Conservation (phyloP, 371 early-diverging fungal species). For the Rhizopus arrhizus region DNA sequence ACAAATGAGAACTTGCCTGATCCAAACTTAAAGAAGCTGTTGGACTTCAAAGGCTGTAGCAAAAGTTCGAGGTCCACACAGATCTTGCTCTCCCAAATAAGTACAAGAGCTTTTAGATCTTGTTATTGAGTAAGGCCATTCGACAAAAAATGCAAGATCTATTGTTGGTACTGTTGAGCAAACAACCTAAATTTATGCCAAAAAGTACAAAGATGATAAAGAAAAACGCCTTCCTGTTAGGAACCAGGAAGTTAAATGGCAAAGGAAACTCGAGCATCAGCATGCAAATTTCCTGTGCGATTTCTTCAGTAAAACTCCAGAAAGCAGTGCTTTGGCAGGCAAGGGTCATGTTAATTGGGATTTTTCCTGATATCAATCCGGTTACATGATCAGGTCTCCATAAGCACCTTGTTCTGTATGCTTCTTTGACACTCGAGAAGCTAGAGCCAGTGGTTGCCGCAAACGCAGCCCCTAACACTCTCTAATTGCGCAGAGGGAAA, state of each 20-base stretch:
- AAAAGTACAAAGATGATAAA: slow-evolving; percentile 15
- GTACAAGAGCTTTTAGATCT: slow-evolving; percentile 6
- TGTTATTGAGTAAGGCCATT: slow-evolving; percentile 1
- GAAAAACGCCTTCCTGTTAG: slow-evolving; percentile 10
- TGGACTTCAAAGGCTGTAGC: no score
- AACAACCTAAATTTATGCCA: slow-evolving; percentile 14
- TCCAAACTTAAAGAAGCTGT: no score
- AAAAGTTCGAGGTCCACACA: not conserved
- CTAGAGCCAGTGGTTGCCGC: not conserved
- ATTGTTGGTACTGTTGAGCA: slow-evolving; percentile 11
- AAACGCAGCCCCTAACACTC: not conserved
- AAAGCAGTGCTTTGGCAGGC: no score
- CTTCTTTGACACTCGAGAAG: slow-evolving; percentile 3
- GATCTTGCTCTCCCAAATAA: not conserved
- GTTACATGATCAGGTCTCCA: not conserved
- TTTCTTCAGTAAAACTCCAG: not conserved
- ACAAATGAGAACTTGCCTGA: no score
- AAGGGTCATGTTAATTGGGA: not conserved
- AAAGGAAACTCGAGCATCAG: not conserved
- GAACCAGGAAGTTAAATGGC: not conserved
- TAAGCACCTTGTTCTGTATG: not conserved
- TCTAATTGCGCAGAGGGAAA: slow-evolving; percentile 1
- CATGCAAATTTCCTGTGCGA: slow-evolving; percentile 1
- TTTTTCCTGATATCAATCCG: not conserved
- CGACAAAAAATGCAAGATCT: slow-evolving; percentile 2